Percentiles rank a stretch among this genome's conserved stretches.
These are phyloP conservation scores for Septoria linicola DNA, from an alignment of 2,329 filamentous ascomycete species.

Conservation along the genomic window DNA sequence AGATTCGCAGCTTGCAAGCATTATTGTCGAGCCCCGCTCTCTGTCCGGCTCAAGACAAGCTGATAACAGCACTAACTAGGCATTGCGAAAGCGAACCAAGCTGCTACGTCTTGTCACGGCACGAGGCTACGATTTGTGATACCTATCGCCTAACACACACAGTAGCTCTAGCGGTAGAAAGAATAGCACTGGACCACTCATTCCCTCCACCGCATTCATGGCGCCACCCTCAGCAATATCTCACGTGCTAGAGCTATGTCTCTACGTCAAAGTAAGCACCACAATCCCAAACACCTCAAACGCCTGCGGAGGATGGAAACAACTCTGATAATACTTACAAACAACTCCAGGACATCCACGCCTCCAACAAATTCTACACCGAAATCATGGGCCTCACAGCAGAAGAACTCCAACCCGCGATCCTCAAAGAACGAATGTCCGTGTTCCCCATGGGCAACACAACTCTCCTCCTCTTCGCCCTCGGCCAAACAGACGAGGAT, in stretches of 20 bases:
- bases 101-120: too few relatives aligned
- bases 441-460: conserved; percentile 17
- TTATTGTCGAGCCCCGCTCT: too few relatives aligned
- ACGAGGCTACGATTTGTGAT: too few relatives aligned
- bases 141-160: neutral
- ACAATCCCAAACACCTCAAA: neutral
- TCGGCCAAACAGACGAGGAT: conserved; percentile 14
- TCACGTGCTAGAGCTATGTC: conserved; percentile 19
- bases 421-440: conserved; percentile 15
- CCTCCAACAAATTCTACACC: conserved; percentile 15
- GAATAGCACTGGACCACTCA: neutral
- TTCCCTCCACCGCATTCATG: neutral
- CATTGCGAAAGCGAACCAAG: too few relatives aligned
- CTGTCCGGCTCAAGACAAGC: too few relatives aligned
- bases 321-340: neutral
- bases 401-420: conserved; percentile 8
- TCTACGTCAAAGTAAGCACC: conserved; percentile 14
- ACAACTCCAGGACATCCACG: neutral
- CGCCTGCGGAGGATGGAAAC: too few relatives aligned
- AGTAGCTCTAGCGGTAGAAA: neutral
- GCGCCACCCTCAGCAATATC: conserved; percentile 14
- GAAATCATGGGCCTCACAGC: conserved; percentile 11
- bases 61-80: too few relatives aligned
- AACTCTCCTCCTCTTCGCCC: conserved; percentile 17
- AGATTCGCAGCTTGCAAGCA: too few relatives aligned